Conservation (phyloP, 2,329 filamentous ascomycete species). For the Microsporum ferrugineum region DNA sequence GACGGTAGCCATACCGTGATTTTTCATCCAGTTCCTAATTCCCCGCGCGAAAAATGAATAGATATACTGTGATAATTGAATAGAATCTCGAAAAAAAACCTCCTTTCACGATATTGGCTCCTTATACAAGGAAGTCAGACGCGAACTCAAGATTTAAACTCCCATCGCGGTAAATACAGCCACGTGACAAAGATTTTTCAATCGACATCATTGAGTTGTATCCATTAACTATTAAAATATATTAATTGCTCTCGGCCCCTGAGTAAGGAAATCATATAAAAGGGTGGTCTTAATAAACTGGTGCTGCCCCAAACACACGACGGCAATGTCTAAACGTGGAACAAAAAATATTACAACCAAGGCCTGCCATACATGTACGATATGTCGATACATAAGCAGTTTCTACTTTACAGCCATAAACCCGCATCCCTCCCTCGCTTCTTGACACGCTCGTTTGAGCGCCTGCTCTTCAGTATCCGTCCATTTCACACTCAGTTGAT, state of each 20-base stretch:
- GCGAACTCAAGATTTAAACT: too few species aligned
- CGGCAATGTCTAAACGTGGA: too few species aligned
- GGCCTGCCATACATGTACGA: not conserved
- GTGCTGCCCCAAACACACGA: too few species aligned
- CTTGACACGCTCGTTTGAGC: conserved; percentile 44
- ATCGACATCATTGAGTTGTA: too few species aligned
- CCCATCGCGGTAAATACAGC: too few species aligned
- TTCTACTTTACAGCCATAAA: conserved; percentile 48
- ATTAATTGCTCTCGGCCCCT: too few species aligned
- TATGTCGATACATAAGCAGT: not conserved
- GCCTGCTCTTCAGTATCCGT: conserved; percentile 53
- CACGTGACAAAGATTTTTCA: too few species aligned
- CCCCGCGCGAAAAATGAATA: too few species aligned
- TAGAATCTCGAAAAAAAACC: not conserved
- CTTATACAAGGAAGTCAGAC: not conserved
- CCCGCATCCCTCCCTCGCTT: conserved; percentile 47
- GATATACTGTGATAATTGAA: not conserved
- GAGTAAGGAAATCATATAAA: too few species aligned
- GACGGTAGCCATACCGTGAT: not conserved
- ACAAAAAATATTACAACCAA: not conserved
- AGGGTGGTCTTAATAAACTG: too few species aligned
- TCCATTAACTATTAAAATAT: too few species aligned
- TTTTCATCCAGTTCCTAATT: not conserved
- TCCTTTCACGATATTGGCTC: not conserved
- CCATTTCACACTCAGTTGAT: conserved; percentile 52